Evolutionary conservation across 2,329 filamentous ascomycete genomes (phyloP).

Genomic region (Endothia cerciana): DNA sequence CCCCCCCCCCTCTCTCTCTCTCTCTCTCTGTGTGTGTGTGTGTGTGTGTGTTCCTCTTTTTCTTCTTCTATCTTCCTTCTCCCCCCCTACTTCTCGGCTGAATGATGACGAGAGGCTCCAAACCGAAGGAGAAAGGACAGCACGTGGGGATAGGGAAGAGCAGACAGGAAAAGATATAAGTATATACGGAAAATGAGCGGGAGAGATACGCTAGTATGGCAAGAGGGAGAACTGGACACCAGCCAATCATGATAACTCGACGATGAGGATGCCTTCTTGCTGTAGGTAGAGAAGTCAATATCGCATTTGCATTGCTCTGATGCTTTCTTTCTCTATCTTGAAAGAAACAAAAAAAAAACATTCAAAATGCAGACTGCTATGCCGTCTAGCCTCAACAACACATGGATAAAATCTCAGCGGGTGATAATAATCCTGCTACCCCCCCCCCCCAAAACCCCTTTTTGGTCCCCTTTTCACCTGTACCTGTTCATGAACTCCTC

Average conservation of each 20-base stretch:
- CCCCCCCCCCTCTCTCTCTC: no score
- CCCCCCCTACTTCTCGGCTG: no score
- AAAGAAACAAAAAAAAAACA: background rate
- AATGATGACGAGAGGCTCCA: no score
- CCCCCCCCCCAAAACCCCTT: background rate
- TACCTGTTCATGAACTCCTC: slow-evolving; percentile 87
- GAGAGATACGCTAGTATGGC: no score
- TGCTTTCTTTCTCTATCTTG: slow-evolving; percentile 1
- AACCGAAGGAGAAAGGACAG: no score
- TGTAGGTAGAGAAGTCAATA: slow-evolving; percentile 3
- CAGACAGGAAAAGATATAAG: no score
- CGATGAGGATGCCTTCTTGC: background rate
- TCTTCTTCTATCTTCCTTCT: no score
- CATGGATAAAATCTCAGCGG: background rate
- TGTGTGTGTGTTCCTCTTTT: no score
- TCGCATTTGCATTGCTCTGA: slow-evolving; percentile 5
- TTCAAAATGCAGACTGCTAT: background rate
- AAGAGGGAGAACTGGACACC: no score
- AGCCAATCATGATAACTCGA: background rate
- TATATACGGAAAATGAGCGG: no score
- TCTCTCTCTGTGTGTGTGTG: no score
- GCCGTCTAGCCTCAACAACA: background rate
- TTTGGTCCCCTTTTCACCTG: slow-evolving; percentile 40
- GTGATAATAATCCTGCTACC: background rate
- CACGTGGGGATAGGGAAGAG: no score